A percentile compares a stretch with the other conserved stretches of the same genome.
Evolutionary conservation across 805 yeast species (phyloP).

Genomic region (Debaryomyces castellii): DNA sequence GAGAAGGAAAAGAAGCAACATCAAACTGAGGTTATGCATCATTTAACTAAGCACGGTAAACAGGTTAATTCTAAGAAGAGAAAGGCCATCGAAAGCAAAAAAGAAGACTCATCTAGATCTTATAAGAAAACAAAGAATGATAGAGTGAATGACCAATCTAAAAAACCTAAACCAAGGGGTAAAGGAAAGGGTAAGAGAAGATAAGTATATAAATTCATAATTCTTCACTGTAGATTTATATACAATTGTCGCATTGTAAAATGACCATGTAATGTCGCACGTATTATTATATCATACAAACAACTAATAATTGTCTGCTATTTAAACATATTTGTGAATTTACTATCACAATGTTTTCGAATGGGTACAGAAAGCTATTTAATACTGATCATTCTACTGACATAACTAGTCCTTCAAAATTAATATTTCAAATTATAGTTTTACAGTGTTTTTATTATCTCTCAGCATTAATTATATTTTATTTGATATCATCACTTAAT

Average conservation of each 20-base stretch:
- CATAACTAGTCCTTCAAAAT: slow-evolving; percentile 31
- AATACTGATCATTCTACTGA: slow-evolving; percentile 23
- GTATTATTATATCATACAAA: no score
- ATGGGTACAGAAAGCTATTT: slow-evolving; percentile 26
- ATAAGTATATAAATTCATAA: not conserved
- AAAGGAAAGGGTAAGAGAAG: slow-evolving; percentile 5
- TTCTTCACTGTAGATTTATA: not conserved
- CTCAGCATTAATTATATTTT: slow-evolving; percentile 67
- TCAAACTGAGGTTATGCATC: slow-evolving; percentile 35
- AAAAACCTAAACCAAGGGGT: slow-evolving; percentile 9
- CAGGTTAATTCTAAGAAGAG: slow-evolving; percentile 67
- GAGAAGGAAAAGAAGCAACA: slow-evolving; percentile 52
- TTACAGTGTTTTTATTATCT: slow-evolving; percentile 78
- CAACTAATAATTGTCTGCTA: no score
- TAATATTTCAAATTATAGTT: slow-evolving; percentile 64
- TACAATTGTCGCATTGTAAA: not conserved
- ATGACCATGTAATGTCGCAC: not conserved
- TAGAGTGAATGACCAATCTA: slow-evolving; percentile 49
- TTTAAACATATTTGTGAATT: no score
- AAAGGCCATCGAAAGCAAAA: slow-evolving; percentile 61
- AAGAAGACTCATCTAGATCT: slow-evolving; percentile 51
- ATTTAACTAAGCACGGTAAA: slow-evolving; percentile 50
- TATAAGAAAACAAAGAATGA: slow-evolving; percentile 82
- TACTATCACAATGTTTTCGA: slow-evolving; percentile 7
- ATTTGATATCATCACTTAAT: slow-evolving; percentile 60